Evolutionary conservation across 208 protist genomes (phyloP).

Genomic region (Jaenimonas drosophilae): DNA sequence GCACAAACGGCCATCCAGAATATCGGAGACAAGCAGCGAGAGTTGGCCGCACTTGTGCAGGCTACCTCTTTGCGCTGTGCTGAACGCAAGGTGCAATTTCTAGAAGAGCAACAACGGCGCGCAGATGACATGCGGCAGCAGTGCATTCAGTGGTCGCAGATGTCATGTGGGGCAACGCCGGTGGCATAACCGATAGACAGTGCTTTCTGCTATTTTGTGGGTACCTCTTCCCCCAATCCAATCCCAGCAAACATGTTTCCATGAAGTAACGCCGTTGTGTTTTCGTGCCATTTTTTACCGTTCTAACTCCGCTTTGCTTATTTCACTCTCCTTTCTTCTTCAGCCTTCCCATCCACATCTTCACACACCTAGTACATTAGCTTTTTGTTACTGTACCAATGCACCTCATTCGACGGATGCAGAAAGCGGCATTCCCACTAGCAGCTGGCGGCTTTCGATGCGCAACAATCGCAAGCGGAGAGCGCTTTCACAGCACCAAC

Average conservation of each 20-base stretch:
- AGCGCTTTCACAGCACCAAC: no score
- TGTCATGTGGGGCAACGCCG: neutral
- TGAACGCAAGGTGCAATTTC: slow-evolving; percentile 27
- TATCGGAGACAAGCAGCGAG: slow-evolving; percentile 73
- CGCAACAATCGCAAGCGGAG: no score
- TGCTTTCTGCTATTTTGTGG: no score
- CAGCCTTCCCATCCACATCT: slow-evolving; percentile 1
- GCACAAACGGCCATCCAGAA: slow-evolving; percentile 49
- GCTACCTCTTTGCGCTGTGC: slow-evolving; percentile 37
- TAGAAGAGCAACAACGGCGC: slow-evolving; percentile 35
- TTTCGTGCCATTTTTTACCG: neutral
- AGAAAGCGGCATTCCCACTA: no score
- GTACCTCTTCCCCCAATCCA: no score
- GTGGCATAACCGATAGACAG: neutral
- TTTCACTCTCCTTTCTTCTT: neutral
- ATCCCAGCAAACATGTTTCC: neutral
- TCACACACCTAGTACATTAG: no score
- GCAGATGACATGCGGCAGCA: slow-evolving; percentile 24
- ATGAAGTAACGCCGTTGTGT: neutral
- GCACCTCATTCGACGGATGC: no score
- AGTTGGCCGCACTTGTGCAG: slow-evolving; percentile 43
- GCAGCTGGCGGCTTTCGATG: no score
- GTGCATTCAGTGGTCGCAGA: slow-evolving; percentile 23
- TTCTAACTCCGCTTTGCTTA: slow-evolving; percentile 6
- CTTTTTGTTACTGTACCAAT: no score